Evolutionary conservation across 1,284 basidiomycete genomes (phyloP).

Genomic region (Rhodotorula sp.): DNA sequence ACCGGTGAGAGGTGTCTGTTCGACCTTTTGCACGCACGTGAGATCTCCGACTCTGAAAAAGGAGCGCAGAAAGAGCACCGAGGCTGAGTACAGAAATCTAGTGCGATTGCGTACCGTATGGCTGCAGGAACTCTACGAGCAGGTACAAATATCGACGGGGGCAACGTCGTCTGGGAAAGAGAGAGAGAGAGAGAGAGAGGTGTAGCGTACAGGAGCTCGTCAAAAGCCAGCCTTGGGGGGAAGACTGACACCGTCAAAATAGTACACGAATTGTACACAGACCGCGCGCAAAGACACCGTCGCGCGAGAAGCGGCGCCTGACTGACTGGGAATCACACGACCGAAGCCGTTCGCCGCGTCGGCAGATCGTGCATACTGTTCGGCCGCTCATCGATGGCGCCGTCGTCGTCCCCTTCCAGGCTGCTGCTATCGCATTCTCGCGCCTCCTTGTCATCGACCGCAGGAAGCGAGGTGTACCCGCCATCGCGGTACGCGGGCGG

Average conservation of each 20-base stretch:
- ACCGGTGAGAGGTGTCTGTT: too few species aligned
- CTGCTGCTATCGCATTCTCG: neutral
- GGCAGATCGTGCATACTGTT: neutral
- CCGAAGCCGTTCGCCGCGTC: neutral
- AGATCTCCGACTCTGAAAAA: too few species aligned
- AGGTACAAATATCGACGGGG: neutral
- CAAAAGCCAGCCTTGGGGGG: too few species aligned
- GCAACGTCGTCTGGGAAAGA: neutral
- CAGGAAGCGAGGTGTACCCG: constrained; percentile 10
- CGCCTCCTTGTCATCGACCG: neutral
- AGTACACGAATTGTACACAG: too few species aligned
- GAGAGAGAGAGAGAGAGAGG: neutral
- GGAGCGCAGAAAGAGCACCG: too few species aligned
- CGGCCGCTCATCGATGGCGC: neutral
- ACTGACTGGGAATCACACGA: neutral
- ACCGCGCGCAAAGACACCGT: too few species aligned
- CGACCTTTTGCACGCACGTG: too few species aligned
- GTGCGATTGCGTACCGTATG: too few species aligned
- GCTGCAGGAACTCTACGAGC: too few species aligned
- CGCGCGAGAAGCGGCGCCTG: too few species aligned
- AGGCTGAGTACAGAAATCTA: too few species aligned
- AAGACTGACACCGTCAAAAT: too few species aligned
- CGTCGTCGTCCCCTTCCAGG: neutral
- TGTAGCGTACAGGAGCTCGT: neutral
- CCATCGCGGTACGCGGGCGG: neutral